phyloP scores from a whole-genome alignment of 1,139 yeast genomes.

The Candida mesenterica region DNA sequence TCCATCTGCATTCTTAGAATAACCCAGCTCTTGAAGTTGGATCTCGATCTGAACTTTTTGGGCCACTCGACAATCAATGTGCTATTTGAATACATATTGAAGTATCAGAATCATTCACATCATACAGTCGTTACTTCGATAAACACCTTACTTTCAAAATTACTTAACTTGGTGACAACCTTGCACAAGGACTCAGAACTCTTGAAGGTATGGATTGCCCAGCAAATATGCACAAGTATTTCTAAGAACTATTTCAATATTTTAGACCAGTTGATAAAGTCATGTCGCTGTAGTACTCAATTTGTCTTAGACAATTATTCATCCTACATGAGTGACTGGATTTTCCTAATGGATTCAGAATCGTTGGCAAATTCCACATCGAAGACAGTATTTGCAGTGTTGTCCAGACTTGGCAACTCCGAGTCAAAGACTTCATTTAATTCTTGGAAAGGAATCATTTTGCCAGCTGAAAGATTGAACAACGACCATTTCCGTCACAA shows the following conservation, averaged over 20 bases:
- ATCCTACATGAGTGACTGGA: constrained; percentile 41
- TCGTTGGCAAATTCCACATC: constrained; percentile 69
- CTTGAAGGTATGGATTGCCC: constrained; percentile 42
- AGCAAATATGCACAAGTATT: constrained; percentile 43
- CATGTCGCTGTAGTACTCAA: constrained; percentile 31
- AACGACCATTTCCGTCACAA: constrained; percentile 39
- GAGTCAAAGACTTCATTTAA: constrained; percentile 45
- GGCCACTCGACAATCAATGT: constrained; percentile 6
- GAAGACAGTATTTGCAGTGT: constrained; percentile 53
- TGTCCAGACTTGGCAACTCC: constrained; percentile 20
- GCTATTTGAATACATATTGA: constrained; percentile 55
- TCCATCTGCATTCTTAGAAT: constrained; percentile 64
- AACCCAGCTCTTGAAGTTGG: constrained; percentile 25
- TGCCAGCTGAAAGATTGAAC: constrained; percentile 26
- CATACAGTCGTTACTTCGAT: constrained; percentile 70
- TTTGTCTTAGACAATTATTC: constrained; percentile 44
- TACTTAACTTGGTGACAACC: constrained; percentile 37
- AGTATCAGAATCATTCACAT: constrained; percentile 69
- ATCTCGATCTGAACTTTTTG: constrained; percentile 4
- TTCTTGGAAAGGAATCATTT: constrained; percentile 49
- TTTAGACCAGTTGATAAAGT: constrained; percentile 52
- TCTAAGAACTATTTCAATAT: constrained; percentile 61
- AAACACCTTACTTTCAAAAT: constrained; percentile 54
- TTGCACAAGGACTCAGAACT: neutral
- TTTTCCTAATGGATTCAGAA: constrained; percentile 52